Base-by-base conservation (phyloP, 306 rosid species). In the Oemleria cerasiformis region DNA sequence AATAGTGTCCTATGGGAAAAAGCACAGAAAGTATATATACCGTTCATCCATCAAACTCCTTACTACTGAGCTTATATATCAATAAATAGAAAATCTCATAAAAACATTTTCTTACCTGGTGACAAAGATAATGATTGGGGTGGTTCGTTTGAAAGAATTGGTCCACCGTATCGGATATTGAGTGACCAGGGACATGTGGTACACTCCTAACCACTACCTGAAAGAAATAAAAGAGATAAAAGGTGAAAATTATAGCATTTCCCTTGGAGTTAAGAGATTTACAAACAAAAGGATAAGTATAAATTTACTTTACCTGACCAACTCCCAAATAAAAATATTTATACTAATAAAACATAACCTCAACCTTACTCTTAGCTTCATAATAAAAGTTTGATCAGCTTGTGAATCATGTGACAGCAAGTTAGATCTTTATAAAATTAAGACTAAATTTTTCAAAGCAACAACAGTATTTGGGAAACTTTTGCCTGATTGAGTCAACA, bases 131-230 rank as follows among this genome's bases (percentile, higher is more conserved):
- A 78, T 84, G 85, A 70, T 88, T 65, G 1, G 97, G 96, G 78
- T 94, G 97, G 82, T 88, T 91, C 66, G 78, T 91, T 63, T 89
- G 74, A 70, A 94, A 94, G 84, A 89, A 94, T 65, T 84, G 81
- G 39, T 94, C 97, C 44, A 94, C 84, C 6, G 77, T 48, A 51
- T 94, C 96, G 0, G 96, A 82, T 25, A 82, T 21, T 9, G 96
- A 79, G 70, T 75, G 87, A 75, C 99, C 92, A 71, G 90, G 65
- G 49, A 67, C 77, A 61, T 73, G 83, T 67, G 97, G 99, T 68
- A 94, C 75, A 64, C 78, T 91, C 83, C 90, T 84, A 51, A 91
- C 99, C 38, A 86, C 87, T 61, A 94, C 99, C 99, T 94, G 90
- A 72, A 77, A 82, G 60, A 62, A 50, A 72, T 23, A 23, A 20